Conservation (phyloP, 2,329 filamentous ascomycete genomes). For the Pseudohalonectria lignicola region DNA sequence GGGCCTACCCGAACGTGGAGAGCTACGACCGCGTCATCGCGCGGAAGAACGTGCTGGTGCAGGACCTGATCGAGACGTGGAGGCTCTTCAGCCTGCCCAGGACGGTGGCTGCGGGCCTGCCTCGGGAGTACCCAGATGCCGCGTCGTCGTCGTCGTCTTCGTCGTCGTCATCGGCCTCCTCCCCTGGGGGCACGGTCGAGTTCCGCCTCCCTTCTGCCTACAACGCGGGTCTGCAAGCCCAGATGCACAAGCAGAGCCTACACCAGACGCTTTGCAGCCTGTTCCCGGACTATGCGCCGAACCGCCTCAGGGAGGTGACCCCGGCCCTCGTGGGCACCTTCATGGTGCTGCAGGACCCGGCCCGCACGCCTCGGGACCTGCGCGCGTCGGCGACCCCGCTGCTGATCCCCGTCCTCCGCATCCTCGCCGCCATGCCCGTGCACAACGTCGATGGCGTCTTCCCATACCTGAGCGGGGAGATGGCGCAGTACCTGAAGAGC, state of each 20-base stretch:
- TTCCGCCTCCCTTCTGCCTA: background rate
- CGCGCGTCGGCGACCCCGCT: conserved; percentile 1
- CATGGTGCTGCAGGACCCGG: conserved; percentile 22
- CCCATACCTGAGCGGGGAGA: too few species aligned
- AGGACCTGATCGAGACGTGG: conserved; percentile 29
- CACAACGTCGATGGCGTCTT: too few species aligned
- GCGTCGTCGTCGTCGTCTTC: too few species aligned
- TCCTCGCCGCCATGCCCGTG: background rate
- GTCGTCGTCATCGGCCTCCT: too few species aligned
- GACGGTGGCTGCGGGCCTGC: background rate
- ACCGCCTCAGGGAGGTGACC: conserved; percentile 14
- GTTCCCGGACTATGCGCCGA: conserved; percentile 20
- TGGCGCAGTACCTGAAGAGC: background rate
- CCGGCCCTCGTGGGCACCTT: conserved; percentile 26
- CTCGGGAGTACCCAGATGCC: conserved; percentile 11
- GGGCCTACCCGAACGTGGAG: conserved; percentile 13
- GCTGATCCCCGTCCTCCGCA: background rate
- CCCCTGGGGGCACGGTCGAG: background rate
- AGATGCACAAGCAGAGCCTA: background rate
- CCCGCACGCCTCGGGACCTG: conserved; percentile 4
- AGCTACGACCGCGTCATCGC: conserved; percentile 17
- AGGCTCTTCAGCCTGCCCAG: conserved; percentile 23
- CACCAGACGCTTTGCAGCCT: conserved; percentile 17
- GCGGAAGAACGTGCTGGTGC: conserved; percentile 19
- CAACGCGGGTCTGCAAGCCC: too few species aligned